Base-by-base conservation (phyloP, 2,329 filamentous ascomycete species). In the Orbilia javanica region DNA sequence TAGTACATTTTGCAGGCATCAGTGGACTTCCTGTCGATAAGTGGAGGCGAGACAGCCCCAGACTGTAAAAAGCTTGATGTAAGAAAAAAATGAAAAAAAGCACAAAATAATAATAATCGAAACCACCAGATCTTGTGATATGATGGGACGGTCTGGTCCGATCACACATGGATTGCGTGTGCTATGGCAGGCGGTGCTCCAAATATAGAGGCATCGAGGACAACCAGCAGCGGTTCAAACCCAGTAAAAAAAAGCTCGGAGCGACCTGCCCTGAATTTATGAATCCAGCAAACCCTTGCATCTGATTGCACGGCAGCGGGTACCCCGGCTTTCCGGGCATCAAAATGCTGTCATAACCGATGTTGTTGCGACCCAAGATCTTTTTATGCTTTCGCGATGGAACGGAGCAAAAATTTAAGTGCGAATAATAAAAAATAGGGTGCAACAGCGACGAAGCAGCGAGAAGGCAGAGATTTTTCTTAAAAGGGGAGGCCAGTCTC, bases 291-390 rank as follows among this genome's bases (percentile, higher is more conserved):
- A 70, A 57, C 55, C 67, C 67, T 63, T 64, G 68, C 57, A 53
- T 64, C 29, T 52, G n/a, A 57, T 29, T 63, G 25, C 25, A 46
- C 31, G 13, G 52, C 39, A 46, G 34, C 20, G 25, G 25, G 34
- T 48, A 74, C 50, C 50, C 70, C 70, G 27, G 70, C 27, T 48
- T 31, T 29, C 39, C 31, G 8, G 36, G 48, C 25, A 46, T 42
- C n/a, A 18, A 42, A 60, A 74, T 74, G 70, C 44, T 68, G 63
- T 67, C 70, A 74, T 74, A 74, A 63, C 70, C 63, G 50, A 73
- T 55, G 50, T 73, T 73, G 34, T 13, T 73, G 27, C 62, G 46
- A 62, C 62, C 62, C 70, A 31, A 66, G 64, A 57, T 55, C 34
- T 68, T 69, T 34, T 44, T 42, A 48, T 53, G 66, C 13, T 20